Evolutionary conservation across 495 filamentous ascomycete species (phyloP).

Genomic region (Aspergillus biplanus): DNA sequence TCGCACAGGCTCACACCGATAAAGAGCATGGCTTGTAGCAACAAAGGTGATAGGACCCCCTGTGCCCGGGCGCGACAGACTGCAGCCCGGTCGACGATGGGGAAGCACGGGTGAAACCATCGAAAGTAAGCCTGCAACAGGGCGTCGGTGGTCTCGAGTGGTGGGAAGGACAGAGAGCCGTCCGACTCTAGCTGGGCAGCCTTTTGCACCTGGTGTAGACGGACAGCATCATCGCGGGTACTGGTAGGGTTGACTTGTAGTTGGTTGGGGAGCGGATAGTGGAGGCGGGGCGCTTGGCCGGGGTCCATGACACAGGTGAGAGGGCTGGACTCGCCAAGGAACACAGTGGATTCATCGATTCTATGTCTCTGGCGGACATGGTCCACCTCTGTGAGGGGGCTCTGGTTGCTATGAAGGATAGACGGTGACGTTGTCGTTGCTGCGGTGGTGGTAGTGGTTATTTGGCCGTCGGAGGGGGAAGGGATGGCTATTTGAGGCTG

Average conservation of each 20-base stretch:
- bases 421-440: too few species aligned
- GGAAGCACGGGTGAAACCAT: constrained; percentile 53
- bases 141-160: constrained; percentile 32
- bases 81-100: constrained; percentile 38
- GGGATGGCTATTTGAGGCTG: not conserved
- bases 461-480: not conserved
- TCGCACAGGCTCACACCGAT: constrained; percentile 48
- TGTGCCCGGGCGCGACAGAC: constrained; percentile 33
- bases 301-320: constrained; percentile 47
- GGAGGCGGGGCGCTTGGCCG: constrained; percentile 32
- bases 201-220: constrained; percentile 21
- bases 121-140: constrained; percentile 47
- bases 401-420: not conserved
- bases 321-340: constrained; percentile 47
- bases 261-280: constrained; percentile 39
- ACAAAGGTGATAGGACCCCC: constrained; percentile 39
- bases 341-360: constrained; percentile 31
- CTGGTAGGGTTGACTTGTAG: constrained; percentile 15
- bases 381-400: not conserved
- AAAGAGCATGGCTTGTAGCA: constrained; percentile 48
- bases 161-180: constrained; percentile 43
- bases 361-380: constrained; percentile 2
- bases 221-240: constrained; percentile 25
- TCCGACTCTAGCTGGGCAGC: constrained; percentile 36
- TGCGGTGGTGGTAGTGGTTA: not conserved